These are phyloP conservation scores for Francoa sonchifolia DNA, from an alignment of 441 rosid species.

Conservation along the genomic window DNA sequence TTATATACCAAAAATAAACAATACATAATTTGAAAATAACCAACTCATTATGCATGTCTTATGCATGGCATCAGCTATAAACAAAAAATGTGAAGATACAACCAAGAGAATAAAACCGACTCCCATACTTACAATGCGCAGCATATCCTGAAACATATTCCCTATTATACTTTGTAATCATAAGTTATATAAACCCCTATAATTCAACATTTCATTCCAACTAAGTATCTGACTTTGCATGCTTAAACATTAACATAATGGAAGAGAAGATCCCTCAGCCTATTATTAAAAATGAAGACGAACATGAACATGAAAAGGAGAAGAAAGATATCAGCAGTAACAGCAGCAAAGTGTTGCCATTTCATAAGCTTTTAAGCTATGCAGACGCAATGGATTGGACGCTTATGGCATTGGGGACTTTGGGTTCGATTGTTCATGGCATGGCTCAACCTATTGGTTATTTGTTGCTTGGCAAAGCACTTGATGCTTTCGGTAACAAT, in stretches of 20 bases:
- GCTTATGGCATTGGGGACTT: slow-evolving; percentile 41
- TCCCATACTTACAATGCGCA: background rate
- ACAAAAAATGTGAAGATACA: background rate
- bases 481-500: slow-evolving; percentile 39
- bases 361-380: slow-evolving; percentile 34
- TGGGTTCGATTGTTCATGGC: slow-evolving; percentile 46
- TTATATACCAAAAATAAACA: too few species aligned
- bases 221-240: too few species aligned
- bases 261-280: too few species aligned
- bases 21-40: too few species aligned
- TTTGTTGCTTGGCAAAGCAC: slow-evolving; percentile 50
- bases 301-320: background rate
- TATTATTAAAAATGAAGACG: background rate
- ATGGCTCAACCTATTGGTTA: slow-evolving; percentile 58
- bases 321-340: slow-evolving; percentile 2
- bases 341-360: slow-evolving; percentile 16
- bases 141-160: slow-evolving; percentile 1
- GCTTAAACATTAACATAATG: too few species aligned
- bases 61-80: background rate
- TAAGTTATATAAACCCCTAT: background rate
- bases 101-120: background rate
- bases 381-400: slow-evolving; percentile 44
- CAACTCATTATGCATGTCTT: too few species aligned
- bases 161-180: background rate
- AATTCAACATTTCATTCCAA: background rate